Base-by-base conservation (phyloP, 108 stramenopile species). In the Cylindrotheca fusiformis region DNA sequence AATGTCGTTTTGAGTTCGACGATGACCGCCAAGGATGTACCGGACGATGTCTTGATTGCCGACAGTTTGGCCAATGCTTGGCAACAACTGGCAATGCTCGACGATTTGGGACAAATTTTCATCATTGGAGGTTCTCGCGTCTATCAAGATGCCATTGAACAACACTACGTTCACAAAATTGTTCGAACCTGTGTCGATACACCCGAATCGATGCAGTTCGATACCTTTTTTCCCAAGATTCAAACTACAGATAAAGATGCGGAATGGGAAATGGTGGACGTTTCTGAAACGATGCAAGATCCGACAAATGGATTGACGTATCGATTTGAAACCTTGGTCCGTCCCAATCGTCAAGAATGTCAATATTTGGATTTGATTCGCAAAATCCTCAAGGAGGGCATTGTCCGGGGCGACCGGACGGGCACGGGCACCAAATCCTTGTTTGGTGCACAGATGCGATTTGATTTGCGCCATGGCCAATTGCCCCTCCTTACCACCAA, bases 401-500 rank as follows among this genome's bases (percentile, higher is more conserved):
- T 77, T 1, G 65, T 68, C 28, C 85, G 97, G 4, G 99, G 98
- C 4, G 99, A 99, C 78, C 93, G 99, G 8, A 99, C 99, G 14
- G 97, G 97, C n/a, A 99, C 98, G 2, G 99, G 99, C 2, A 99
- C 99, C 19, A 63, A 97, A 22, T 96, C 95, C 29, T 86, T 94
- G 41, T 99, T 99, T 74, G 99, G 99, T 4, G 92, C 95, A 3
- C 97, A 97, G 78, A 98, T 99, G 97, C 80, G 97, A 27, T 99
- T 95, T 71, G 71, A 77, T 51, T 78, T 99, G 10, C 75, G 97
- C 1, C 77, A 97, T 76, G 94, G 87, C 26, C 77, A 69, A 18
- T 74, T 99, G 60, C 99, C 99, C 18, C 82, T 99, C 22, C 68
- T 99, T 23, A 99, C 99, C 5, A 99, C 99, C 32, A 99, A 99